Evolutionary conservation across 768 basidiomycete genomes (phyloP).

Genomic region (Termitomyces sp.): DNA sequence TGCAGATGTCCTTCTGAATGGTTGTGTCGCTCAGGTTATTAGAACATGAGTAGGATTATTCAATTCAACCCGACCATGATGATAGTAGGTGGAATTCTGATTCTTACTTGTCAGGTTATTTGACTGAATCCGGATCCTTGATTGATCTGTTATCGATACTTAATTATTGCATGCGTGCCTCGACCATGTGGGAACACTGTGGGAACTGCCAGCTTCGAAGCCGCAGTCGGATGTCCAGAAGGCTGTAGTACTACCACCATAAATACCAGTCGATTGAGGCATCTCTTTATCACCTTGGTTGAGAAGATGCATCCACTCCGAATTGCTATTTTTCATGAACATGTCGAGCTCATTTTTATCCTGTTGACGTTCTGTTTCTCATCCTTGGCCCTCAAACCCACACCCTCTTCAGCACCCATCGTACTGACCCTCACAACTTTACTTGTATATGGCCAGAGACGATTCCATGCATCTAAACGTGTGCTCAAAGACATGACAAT

Average conservation of each 20-base stretch:
- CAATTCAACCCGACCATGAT: too few relatives aligned
- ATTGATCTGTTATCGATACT: too few relatives aligned
- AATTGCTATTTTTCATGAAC: constrained; percentile 20
- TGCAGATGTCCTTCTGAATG: too few relatives aligned
- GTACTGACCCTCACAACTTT: constrained; percentile 26
- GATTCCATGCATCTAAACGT: constrained; percentile 23
- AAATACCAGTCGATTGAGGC: not conserved
- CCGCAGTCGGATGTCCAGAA: not conserved
- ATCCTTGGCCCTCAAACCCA: constrained; percentile 20
- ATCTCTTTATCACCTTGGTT: not conserved
- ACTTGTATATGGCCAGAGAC: constrained; percentile 30
- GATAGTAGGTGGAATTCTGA: too few relatives aligned
- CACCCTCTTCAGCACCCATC: constrained; percentile 20
- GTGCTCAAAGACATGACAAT: constrained; percentile 18
- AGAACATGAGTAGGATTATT: too few relatives aligned
- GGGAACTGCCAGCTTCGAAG: not conserved
- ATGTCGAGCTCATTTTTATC: constrained; percentile 24
- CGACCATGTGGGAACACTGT: not conserved
- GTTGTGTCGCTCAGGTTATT: too few relatives aligned
- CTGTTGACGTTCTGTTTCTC: constrained; percentile 17
- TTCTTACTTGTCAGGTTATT: too few relatives aligned
- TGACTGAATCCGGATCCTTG: too few relatives aligned
- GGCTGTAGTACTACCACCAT: not conserved
- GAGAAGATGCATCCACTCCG: constrained; percentile 20
- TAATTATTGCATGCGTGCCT: too few relatives aligned